Conservation (phyloP, 345 rosid species). For the Salix suchowensis region DNA sequence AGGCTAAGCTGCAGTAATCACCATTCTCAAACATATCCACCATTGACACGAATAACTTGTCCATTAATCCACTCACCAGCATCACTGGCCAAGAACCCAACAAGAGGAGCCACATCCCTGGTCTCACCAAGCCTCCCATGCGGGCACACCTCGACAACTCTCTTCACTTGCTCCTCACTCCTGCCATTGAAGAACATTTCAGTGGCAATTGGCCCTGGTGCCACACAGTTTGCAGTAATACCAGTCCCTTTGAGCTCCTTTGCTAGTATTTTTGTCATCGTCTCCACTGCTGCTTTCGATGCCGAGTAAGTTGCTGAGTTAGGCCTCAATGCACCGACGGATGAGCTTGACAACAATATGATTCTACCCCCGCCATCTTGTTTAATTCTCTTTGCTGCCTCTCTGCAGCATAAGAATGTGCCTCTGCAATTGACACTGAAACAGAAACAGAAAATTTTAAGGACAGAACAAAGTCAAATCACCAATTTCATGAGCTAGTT, state of each 20-base stretch:
- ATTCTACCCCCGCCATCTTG: conserved; percentile 30
- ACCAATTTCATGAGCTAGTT: not conserved
- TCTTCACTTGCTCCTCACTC: conserved; percentile 19
- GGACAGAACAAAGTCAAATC: too few species aligned
- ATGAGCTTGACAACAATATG: conserved; percentile 22
- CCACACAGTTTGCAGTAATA: conserved; percentile 38
- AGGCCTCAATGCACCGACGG: conserved; percentile 16
- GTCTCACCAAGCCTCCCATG: conserved; percentile 28
- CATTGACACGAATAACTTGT: conserved; percentile 31
- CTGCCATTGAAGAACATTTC: conserved; percentile 29
- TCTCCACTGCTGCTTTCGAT: conserved; percentile 39
- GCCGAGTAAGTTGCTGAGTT: conserved; percentile 28
- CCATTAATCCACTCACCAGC: conserved; percentile 34
- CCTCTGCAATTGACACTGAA: conserved; percentile 30
- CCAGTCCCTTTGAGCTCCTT: conserved; percentile 44
- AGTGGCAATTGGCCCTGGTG: conserved; percentile 38
- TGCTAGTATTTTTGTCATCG: conserved; percentile 28
- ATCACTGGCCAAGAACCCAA: conserved; percentile 37
- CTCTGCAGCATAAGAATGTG: conserved; percentile 33
- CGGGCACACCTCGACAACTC: conserved; percentile 15
- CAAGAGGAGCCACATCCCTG: conserved; percentile 22
- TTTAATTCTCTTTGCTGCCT: conserved; percentile 25
- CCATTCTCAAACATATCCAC: conserved; percentile 18
- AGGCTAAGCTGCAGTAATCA: too few species aligned
- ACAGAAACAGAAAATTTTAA: too few species aligned